Percentiles rank a stretch among this genome's conserved stretches.
Conservation (phyloP, 345 rosid genomes). For the Passiflora organensis region DNA sequence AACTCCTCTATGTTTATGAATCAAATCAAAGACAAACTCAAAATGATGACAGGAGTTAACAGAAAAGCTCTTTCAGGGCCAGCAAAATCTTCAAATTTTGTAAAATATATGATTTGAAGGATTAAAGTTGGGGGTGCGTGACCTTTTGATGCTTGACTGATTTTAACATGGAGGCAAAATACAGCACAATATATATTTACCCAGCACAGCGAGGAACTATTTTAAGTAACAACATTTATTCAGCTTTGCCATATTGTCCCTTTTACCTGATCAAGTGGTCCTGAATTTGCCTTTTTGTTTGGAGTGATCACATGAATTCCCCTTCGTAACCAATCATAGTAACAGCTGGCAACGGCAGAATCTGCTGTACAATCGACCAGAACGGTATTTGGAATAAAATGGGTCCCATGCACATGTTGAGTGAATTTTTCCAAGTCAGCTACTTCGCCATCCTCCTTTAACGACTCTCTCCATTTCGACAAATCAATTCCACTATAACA, state of each 20-base stretch:
- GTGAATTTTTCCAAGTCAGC: constrained; percentile 74
- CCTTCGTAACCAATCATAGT: constrained; percentile 78
- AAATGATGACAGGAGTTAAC: too few relatives aligned
- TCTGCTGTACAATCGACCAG: constrained; percentile 99
- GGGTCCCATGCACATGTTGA: constrained; percentile 80
- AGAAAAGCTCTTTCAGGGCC: too few relatives aligned
- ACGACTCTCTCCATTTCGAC: constrained; percentile 77
- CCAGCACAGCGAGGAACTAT: too few relatives aligned
- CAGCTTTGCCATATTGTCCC: neutral
- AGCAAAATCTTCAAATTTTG: too few relatives aligned
- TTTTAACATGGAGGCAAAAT: too few relatives aligned
- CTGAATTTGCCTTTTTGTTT: constrained; percentile 95
- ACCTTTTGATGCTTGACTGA: too few relatives aligned
- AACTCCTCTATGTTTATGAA: too few relatives aligned
- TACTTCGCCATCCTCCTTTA: constrained; percentile 57
- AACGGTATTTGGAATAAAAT: constrained; percentile 90
- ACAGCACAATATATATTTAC: too few relatives aligned
- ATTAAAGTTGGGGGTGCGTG: too few relatives aligned
- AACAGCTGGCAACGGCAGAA: constrained; percentile 62
- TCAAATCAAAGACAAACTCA: too few relatives aligned
- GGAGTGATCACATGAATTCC: constrained; percentile 98
- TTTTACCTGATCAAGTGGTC: constrained; percentile 91
- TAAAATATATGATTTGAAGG: too few relatives aligned
- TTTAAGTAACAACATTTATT: too few relatives aligned
- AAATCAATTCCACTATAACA: constrained; percentile 69